Evolutionary conservation across 306 rosid species (phyloP).

Genomic region (Cajanus cajan): DNA sequence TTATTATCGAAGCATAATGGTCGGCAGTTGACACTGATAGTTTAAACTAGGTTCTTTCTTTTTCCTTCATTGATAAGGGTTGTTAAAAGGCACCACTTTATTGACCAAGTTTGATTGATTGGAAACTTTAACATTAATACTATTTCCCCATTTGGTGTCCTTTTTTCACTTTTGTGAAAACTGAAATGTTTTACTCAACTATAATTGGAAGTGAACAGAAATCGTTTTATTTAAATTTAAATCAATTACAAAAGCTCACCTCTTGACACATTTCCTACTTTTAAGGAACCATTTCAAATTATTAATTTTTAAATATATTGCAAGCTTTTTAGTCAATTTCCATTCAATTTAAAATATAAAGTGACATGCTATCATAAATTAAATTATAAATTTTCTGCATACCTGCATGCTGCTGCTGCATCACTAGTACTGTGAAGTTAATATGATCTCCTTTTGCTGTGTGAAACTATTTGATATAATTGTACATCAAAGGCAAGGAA

Average conservation of each 20-base stretch:
- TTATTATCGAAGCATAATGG: not conserved
- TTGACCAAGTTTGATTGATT: not conserved
- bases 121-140: not conserved
- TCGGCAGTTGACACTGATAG: not conserved
- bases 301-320: not conserved
- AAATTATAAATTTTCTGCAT: not conserved
- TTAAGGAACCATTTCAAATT: not conserved
- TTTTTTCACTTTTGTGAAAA: not conserved
- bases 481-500: conserved; percentile 61
- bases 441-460: not conserved
- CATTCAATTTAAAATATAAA: not conserved
- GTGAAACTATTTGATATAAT: conserved; percentile 13
- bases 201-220: not conserved
- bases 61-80: not conserved
- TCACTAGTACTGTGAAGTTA: not conserved
- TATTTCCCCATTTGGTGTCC: not conserved
- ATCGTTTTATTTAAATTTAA: not conserved
- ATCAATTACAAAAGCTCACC: not conserved
- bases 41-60: not conserved
- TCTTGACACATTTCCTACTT: not conserved
- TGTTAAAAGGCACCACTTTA: not conserved
- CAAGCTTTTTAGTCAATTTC: not conserved
- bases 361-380: not conserved
- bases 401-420: too few species aligned
- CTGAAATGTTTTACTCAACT: not conserved